Base-by-base conservation (phyloP, 345 rosid genomes). In the Euphorbia tirucalli region DNA sequence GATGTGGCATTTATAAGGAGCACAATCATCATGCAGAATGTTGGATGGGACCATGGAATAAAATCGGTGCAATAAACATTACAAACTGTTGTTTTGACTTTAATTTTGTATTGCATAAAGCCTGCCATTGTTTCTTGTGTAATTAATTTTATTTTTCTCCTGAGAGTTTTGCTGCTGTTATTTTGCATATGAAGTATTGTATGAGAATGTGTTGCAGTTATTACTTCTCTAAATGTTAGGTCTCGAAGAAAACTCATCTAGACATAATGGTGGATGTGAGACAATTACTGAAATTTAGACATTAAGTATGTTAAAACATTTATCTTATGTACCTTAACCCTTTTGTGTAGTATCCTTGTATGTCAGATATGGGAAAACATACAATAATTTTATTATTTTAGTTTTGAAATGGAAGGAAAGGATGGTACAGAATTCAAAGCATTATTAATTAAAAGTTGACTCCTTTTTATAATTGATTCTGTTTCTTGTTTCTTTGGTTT, bases 1-100 rank as follows among this genome's bases (percentile, higher is more conserved):
- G 22, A 61, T 14, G 56, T 67, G 61, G 68, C 75, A 58, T 72
- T 55, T 28, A 44, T 52, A 27, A 61, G 44, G 27, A 43, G 25
- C 59, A 75, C 16, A 61, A 69, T 15, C 62, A 35, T 61, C 61
- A 61, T 44, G 6, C 14, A 41, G 41, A 63, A 35, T 16, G 24
- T 41, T 14, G n/a, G 31, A 28, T 68, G 68, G 63, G 39, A 28
- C 66, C 39, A 16, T 61, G 55, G 50, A 50, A 48, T 31, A 37
- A 14, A 59, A 18, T 49, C 14, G 22, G 46, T 49, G 60, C 19
- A 32, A 8, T n/a, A 6, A 21, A 52, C 60, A 24, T 3, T 16
- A 46, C n/a, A 22, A 21, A 11, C 48, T 10, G n/a, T 48, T 68
- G 52, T 61, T 3, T 6, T 37, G 63, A n/a, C 62, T 27, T 74